phyloP scores from a whole-genome alignment of 306 rosid genomes.

The Casuarina cunninghamiana region DNA sequence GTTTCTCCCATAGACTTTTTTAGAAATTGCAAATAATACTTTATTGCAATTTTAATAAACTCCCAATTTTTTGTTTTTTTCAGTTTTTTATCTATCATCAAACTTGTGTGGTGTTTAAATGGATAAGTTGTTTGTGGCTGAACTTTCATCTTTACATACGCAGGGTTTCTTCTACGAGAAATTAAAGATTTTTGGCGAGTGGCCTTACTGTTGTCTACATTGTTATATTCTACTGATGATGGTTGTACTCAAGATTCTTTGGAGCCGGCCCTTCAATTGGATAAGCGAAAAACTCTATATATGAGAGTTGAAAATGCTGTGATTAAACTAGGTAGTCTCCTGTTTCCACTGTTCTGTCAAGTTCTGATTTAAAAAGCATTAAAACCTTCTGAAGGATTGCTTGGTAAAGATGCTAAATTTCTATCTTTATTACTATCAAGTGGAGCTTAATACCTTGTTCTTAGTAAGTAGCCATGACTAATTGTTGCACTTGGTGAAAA shows the following conservation, averaged over 20 bases:
- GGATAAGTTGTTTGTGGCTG: background rate
- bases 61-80: background rate
- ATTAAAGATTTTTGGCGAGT: conserved; percentile 82
- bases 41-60: background rate
- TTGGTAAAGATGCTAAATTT: conserved; percentile 3
- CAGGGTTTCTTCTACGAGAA: conserved; percentile 82
- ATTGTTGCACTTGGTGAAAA: background rate
- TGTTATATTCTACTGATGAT: conserved; percentile 50
- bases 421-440: conserved; percentile 4
- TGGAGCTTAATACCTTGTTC: conserved; percentile 9
- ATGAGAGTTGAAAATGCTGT: conserved; percentile 54
- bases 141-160: conserved; percentile 14
- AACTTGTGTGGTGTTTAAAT: background rate
- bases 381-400: background rate
- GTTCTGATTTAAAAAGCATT: conserved; percentile 9
- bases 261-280: conserved; percentile 41
- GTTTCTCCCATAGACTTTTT: background rate
- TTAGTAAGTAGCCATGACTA: background rate
- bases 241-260: conserved; percentile 37
- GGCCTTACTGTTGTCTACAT: conserved; percentile 64
- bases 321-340: conserved; percentile 55
- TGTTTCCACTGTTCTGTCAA: background rate
- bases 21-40: background rate
- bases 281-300: conserved; percentile 45
- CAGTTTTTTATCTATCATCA: background rate